phyloP scores from a whole-genome alignment of 768 basidiomycete genomes.

The Gymnopilus junonius region DNA sequence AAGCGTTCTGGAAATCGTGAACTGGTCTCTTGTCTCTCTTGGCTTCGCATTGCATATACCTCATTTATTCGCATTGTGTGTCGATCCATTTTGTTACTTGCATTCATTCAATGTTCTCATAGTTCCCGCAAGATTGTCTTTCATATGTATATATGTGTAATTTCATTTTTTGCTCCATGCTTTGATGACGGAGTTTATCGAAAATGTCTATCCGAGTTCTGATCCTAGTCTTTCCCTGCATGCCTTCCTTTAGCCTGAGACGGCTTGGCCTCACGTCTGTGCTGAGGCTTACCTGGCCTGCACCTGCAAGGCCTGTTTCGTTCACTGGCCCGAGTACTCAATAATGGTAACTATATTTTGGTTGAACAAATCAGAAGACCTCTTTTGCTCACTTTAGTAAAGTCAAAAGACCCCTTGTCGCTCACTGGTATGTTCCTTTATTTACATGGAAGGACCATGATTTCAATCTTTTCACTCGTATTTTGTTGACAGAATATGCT shows the following conservation, averaged over 20 bases:
- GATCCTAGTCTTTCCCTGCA: background rate
- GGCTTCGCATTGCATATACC: background rate
- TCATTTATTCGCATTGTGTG: conserved; percentile 1
- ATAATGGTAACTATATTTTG: background rate
- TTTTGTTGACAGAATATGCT: background rate
- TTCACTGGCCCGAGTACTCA: background rate
- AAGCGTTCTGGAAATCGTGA: background rate
- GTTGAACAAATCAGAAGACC: background rate
- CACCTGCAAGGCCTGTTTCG: background rate
- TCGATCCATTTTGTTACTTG: background rate
- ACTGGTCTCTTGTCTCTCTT: background rate
- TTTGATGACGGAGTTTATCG: background rate
- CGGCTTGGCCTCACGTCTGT: background rate
- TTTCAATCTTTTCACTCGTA: too few relatives aligned
- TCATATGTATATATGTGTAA: conserved; percentile 11
- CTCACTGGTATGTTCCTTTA: too few relatives aligned
- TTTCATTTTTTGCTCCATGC: background rate
- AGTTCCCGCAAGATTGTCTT: conserved; percentile 3
- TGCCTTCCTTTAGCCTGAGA: background rate
- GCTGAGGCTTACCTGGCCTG: conserved; percentile 24
- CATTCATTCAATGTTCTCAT: conserved; percentile 9
- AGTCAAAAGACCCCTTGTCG: too few relatives aligned
- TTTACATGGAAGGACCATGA: too few relatives aligned
- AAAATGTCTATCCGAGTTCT: background rate
- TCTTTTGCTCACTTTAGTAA: too few relatives aligned